Percentiles rank a stretch among this genome's conserved stretches.
Evolutionary conservation across 83 land plant genomes (phyloP).

Genomic region (Thuja plicata): DNA sequence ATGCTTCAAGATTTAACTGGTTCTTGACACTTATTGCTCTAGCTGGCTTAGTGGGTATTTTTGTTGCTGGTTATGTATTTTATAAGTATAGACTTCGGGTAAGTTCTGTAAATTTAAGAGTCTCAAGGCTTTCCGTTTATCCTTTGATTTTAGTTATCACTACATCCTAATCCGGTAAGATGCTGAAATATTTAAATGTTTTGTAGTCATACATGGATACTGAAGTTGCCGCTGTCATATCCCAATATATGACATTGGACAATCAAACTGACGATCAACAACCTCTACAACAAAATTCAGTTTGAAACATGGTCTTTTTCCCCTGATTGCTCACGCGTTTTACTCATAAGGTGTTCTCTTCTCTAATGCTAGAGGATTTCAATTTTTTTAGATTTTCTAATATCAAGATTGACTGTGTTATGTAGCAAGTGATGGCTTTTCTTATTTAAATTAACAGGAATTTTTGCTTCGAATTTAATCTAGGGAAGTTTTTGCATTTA

Average conservation of each 20-base stretch:
- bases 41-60: conserved; percentile 37
- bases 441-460: background rate
- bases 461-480: background rate
- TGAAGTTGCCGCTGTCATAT: conserved; percentile 77
- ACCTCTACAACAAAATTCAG: conserved; percentile 30
- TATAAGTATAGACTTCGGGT: conserved; percentile 88
- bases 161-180: background rate
- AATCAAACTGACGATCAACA: conserved; percentile 36
- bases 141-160: no score
- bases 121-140: background rate
- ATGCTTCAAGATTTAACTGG: conserved; percentile 49
- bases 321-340: background rate
- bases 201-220: conserved; percentile 81
- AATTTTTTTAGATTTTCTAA: background rate
- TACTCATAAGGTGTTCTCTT: background rate
- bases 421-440: background rate
- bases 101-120: conserved; percentile 7
- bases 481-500: background rate
- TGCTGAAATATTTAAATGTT: conserved; percentile 16
- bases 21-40: conserved; percentile 37
- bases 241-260: conserved; percentile 83
- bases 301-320: background rate
- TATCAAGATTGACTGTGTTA: background rate
- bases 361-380: background rate
- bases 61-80: conserved; percentile 59